Evolutionary conservation across 495 filamentous ascomycete species (phyloP).

Genomic region (Penicillium subrubescens): DNA sequence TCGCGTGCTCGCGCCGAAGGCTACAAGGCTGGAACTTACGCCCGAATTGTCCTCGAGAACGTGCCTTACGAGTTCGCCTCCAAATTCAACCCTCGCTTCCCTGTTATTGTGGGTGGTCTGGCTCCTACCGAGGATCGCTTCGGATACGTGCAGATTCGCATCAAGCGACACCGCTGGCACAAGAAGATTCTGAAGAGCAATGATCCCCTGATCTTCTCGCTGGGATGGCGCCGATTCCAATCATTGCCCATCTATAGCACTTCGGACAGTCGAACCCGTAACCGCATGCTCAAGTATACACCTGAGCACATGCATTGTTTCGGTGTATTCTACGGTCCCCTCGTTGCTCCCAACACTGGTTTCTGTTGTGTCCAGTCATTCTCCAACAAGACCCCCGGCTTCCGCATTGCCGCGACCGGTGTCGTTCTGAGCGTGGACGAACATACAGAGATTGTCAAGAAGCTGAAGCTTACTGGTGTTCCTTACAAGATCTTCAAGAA

Average conservation of each 20-base stretch:
- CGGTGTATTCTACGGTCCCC: conserved; percentile 89
- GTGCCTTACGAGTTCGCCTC: conserved; percentile 89
- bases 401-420: conserved; percentile 91
- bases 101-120: conserved; percentile 87
- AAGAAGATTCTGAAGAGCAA: conserved; percentile 98
- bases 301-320: conserved; percentile 99
- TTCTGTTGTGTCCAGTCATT: conserved; percentile 94
- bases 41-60: conserved; percentile 80
- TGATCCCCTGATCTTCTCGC: conserved; percentile 93
- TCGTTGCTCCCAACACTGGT: conserved; percentile 92
- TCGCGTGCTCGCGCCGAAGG: conserved; percentile 84
- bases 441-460: conserved; percentile 95
- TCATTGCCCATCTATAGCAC: conserved; percentile 90
- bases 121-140: conserved; percentile 92
- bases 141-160: conserved; percentile 91
- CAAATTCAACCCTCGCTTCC: conserved; percentile 83
- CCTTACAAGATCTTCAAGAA: conserved; percentile 99
- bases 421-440: conserved; percentile 92
- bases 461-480: conserved; percentile 89
- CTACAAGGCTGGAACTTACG: conserved; percentile 90
- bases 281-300: conserved; percentile 97
- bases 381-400: conserved; percentile 83
- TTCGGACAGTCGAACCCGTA: conserved; percentile 86
- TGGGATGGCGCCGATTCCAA: conserved; percentile 97
- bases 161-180: conserved; percentile 97